Conservation (phyloP, 495 filamentous ascomycete species). For the Daldinia decipiens region DNA sequence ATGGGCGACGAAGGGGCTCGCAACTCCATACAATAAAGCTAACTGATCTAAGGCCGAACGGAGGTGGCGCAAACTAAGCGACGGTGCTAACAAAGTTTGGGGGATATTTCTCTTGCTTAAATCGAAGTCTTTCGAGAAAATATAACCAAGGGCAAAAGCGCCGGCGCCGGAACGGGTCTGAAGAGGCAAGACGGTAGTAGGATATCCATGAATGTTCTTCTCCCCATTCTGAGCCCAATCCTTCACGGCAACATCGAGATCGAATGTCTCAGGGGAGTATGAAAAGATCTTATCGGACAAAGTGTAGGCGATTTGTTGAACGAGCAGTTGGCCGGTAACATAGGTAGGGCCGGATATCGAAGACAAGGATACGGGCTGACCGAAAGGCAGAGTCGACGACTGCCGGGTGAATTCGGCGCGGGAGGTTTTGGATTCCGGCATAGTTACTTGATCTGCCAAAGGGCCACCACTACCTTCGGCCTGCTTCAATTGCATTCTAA, state of each 20-base stretch:
- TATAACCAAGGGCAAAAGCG: conserved; percentile 91
- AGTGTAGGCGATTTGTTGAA: conserved; percentile 94
- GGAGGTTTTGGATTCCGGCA: conserved; percentile 43
- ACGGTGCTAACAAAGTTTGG: conserved; percentile 87
- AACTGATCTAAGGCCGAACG: conserved; percentile 89
- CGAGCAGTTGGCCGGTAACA: conserved; percentile 86
- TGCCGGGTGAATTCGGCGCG: conserved; percentile 51
- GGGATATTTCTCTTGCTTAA: conserved; percentile 89
- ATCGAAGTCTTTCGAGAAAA: conserved; percentile 96
- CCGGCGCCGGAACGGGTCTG: conserved; percentile 91
- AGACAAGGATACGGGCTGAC: conserved; percentile 64
- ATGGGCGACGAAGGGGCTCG: conserved; percentile 92
- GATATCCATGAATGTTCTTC: conserved; percentile 82
- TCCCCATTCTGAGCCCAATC: conserved; percentile 74
- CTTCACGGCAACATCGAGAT: conserved; percentile 82
- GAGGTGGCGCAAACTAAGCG: conserved; percentile 80
- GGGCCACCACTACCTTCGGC: conserved; percentile 36
- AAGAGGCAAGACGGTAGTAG: conserved; percentile 78
- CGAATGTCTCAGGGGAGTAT: conserved; percentile 92
- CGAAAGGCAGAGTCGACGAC: conserved; percentile 71
- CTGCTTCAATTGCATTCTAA: conserved; percentile 43
- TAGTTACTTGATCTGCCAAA: conserved; percentile 41
- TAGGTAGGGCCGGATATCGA: conserved; percentile 90
- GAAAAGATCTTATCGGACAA: conserved; percentile 96
- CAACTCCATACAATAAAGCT: conserved; percentile 84